Evolutionary conservation across 257 asterid genomes (phyloP).

Genomic region (Solanum sitiens): DNA sequence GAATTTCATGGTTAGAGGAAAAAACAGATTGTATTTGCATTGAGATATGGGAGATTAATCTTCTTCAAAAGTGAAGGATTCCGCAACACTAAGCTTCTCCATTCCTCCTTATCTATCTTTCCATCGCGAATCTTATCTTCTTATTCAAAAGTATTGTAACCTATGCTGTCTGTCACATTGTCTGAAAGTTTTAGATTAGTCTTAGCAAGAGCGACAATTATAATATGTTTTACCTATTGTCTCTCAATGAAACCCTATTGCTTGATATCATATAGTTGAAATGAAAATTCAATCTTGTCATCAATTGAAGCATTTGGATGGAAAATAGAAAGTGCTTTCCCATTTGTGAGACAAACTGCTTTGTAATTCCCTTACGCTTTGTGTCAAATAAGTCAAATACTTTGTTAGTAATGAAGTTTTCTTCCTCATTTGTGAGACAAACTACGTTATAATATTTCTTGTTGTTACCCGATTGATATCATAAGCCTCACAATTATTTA

Average conservation of each 20-base stretch:
- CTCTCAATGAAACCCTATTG: conserved; percentile 16
- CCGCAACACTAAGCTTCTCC: conserved; percentile 72
- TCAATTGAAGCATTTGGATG: no score
- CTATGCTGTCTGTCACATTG: no score
- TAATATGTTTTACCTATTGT: conserved; percentile 61
- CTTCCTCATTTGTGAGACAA: conserved; percentile 53
- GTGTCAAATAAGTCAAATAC: conserved; percentile 96
- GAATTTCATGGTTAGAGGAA: no score
- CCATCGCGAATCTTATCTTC: conserved; percentile 92
- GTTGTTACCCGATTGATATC: no score
- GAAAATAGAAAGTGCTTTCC: no score
- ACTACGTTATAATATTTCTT: no score
- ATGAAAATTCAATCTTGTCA: conserved; percentile 77
- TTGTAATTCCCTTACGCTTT: conserved; percentile 43
- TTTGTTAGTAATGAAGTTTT: conserved; percentile 92
- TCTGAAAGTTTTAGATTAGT: no score
- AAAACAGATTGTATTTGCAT: no score
- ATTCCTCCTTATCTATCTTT: conserved; percentile 83
- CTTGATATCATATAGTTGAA: conserved; percentile 94
- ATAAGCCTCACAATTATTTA: no score
- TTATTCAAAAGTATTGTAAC: conserved; percentile 45
- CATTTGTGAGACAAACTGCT: no score
- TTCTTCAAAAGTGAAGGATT: conserved; percentile 88
- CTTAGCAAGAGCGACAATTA: no score
- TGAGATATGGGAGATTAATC: conserved; percentile 39